Base-by-base conservation (phyloP, 1,139 yeast species). In the Taphrina pruni region DNA sequence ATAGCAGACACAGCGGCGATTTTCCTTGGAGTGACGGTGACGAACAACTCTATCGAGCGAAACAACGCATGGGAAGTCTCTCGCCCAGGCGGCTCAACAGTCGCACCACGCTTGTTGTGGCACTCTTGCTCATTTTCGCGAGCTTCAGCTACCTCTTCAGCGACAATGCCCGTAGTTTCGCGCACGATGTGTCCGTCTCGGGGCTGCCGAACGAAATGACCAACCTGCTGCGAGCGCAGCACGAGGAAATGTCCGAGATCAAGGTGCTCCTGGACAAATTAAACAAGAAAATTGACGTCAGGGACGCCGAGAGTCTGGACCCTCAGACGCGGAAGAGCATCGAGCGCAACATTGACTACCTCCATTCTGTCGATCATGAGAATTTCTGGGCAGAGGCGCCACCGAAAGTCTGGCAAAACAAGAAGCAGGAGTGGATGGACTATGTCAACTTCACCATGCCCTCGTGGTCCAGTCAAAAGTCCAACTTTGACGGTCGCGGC, bases 311-410 rank as follows among this genome's bases (percentile, higher is more conserved):
- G 4, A 46, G 52, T 20, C 61, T 64, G 21, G 60, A 57, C 17
- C 52, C 60, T 6, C 21, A 36, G 64, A 43, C 69, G 56, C 26
- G 52, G 21, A 65, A 65, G 52, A 56, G 64, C 32, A 58, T 56
- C 43, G 69, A 57, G 64, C 69, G 69, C 14, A 65, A 65, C 55
- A 65, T 65, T 14, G 69, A 65, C 17, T 65, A 45, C 55, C 45
- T 51, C 20, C 69, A 65, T n/a, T 65, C 69, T 35, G 69, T 65
- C 69, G 64, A 65, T 14, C 69, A 65, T 32, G 69, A 65, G 48
- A 32, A n/a, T 1, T 65, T 65, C 52, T 65, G 69, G 69, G 39
- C 64, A 17, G 58, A 65, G 43, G 69, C 69, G 45, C 64, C 69
- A 45, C 69, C 64, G n/a, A 57, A 65, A 36, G 64, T 65, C 6